Evolutionary conservation across 1,284 basidiomycete species (phyloP).

Genomic region (Testicularia cyperi): DNA sequence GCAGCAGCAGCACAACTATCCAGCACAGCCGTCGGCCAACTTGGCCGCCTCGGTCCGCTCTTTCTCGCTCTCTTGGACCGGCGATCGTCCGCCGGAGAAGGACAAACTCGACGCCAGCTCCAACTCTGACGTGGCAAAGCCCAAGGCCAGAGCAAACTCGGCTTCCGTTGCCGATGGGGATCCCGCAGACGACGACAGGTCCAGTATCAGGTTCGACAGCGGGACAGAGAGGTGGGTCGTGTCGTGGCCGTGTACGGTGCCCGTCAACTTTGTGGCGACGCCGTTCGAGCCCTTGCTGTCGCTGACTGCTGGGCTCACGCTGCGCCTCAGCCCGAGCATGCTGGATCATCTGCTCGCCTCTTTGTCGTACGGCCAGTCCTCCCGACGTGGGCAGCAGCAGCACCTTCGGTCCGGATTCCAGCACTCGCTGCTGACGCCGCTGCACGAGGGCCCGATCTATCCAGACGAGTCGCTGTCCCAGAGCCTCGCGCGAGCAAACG

Average conservation of each 20-base stretch:
- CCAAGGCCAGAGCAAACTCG: too few species aligned
- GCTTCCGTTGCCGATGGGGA: too few species aligned
- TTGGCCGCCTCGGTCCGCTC: slow-evolving; percentile 6
- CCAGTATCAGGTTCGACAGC: not conserved
- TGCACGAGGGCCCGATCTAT: slow-evolving; percentile 38
- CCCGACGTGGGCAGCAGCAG: not conserved
- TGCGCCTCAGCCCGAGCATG: slow-evolving; percentile 13
- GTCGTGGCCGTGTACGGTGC: slow-evolving; percentile 22
- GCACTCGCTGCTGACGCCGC: slow-evolving; percentile 29
- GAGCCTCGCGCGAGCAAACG: slow-evolving; percentile 19
- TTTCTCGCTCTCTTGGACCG: slow-evolving; percentile 30
- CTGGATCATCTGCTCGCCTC: slow-evolving; percentile 17
- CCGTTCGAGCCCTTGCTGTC: slow-evolving; percentile 26
- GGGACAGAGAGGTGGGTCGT: slow-evolving; percentile 18
- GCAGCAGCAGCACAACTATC: slow-evolving; percentile 4
- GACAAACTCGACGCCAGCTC: too few species aligned
- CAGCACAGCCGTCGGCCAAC: slow-evolving; percentile 7
- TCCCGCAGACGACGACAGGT: not conserved
- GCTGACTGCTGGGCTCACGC: slow-evolving; percentile 23
- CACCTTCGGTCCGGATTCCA: slow-evolving; percentile 19
- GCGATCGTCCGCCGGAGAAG: slow-evolving; percentile 32
- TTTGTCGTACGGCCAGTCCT: not conserved
- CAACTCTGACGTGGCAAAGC: too few species aligned
- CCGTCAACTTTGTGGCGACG: slow-evolving; percentile 30
- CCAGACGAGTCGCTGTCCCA: slow-evolving; percentile 34